phyloP scores from a whole-genome alignment of 306 rosid species.

The Luffa acutangula region DNA sequence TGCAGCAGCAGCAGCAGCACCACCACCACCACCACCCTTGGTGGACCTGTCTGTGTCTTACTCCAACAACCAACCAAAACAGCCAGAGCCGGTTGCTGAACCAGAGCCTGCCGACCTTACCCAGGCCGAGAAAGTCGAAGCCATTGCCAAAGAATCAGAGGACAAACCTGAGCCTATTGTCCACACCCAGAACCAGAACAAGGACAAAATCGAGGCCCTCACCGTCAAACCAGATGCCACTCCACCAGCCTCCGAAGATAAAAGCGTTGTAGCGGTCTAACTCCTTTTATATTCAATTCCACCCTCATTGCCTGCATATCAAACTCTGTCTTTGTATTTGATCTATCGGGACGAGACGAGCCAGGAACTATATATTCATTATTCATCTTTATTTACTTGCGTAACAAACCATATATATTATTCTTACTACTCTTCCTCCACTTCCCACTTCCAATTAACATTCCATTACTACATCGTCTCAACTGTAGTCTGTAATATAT shows the following conservation, averaged over 20 bases:
- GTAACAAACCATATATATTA: no score
- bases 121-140: slow-evolving; percentile 13
- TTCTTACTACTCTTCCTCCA: not conserved
- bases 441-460: not conserved
- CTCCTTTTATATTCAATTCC: not conserved
- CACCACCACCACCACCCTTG: not conserved
- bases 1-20: not conserved
- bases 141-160: slow-evolving; percentile 9
- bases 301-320: not conserved
- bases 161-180: slow-evolving; percentile 10
- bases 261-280: slow-evolving; percentile 14
- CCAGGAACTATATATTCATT: not conserved
- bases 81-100: not conserved
- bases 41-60: slow-evolving; percentile 15
- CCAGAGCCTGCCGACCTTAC: not conserved
- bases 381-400: not conserved
- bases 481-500: no score
- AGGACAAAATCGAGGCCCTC: no score
- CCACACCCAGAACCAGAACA: no score
- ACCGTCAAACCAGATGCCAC: slow-evolving; percentile 2
- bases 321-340: not conserved
- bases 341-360: not conserved
- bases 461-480: no score
- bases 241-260: slow-evolving; percentile 8
- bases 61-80: slow-evolving; percentile 12